Conservation (phyloP, 2,329 filamentous ascomycete genomes). For the Talaromyces sp. region DNA sequence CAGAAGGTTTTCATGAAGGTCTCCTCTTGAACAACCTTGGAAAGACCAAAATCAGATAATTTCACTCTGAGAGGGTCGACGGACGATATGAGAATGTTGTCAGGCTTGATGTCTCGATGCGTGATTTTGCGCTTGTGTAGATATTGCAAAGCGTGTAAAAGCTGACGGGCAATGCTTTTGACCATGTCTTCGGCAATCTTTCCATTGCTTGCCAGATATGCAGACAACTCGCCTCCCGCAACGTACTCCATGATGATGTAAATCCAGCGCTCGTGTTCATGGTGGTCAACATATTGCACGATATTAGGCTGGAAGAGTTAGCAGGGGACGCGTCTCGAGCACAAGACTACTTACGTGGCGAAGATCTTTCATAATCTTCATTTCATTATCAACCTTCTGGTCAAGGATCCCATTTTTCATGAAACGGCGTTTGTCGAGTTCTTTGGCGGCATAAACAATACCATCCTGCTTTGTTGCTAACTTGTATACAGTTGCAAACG, state of each 20-base stretch:
- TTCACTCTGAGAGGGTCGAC: constrained; percentile 76
- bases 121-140: constrained; percentile 86
- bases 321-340: constrained; percentile 15
- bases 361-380: constrained; percentile 88
- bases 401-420: constrained; percentile 89
- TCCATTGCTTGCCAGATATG: constrained; percentile 61
- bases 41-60: constrained; percentile 92
- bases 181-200: constrained; percentile 65
- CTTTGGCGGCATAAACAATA: constrained; percentile 81
- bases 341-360: constrained; percentile 64
- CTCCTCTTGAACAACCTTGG: constrained; percentile 87
- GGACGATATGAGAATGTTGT: constrained; percentile 86
- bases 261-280: constrained; percentile 74
- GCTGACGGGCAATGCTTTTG: constrained; percentile 63
- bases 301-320: constrained; percentile 66
- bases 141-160: constrained; percentile 79
- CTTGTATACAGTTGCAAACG: constrained; percentile 91
- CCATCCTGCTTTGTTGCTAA: constrained; percentile 83
- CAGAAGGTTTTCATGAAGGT: constrained; percentile 96
- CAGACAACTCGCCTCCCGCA: constrained; percentile 75
- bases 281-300: constrained; percentile 84
- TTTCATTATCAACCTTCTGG: constrained; percentile 91
- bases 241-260: constrained; percentile 98
- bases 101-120: constrained; percentile 97
- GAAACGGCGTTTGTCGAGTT: constrained; percentile 87